Conservation (phyloP, 1,284 basidiomycete genomes). For the Bondarzewia mesenterica region DNA sequence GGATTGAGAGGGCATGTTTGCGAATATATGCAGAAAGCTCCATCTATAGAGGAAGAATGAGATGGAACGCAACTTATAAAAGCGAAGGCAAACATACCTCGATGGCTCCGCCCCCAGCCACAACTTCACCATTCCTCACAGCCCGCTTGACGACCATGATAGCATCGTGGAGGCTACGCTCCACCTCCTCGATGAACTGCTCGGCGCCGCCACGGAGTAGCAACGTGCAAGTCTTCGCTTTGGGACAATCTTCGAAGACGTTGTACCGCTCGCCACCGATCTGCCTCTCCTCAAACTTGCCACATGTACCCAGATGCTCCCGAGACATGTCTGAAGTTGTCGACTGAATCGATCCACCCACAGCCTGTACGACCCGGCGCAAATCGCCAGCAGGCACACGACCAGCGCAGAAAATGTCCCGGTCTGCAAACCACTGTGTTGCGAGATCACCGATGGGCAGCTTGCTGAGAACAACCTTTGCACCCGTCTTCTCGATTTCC, state of each 20-base stretch:
- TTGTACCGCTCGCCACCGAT: slow-evolving; percentile 98
- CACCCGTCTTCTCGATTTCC: slow-evolving; percentile 93
- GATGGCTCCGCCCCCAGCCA: slow-evolving; percentile 95
- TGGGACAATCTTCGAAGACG: slow-evolving; percentile 87
- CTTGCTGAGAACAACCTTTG: slow-evolving; percentile 96
- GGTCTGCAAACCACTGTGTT: slow-evolving; percentile 99
- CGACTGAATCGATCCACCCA: slow-evolving; percentile 92
- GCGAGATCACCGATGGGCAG: slow-evolving; percentile 98
- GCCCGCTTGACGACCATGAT: slow-evolving; percentile 99
- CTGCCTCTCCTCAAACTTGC: slow-evolving; percentile 88
- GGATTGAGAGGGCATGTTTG: slow-evolving; percentile 85
- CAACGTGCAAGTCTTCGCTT: slow-evolving; percentile 98
- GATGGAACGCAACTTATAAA: slow-evolving; percentile 4
- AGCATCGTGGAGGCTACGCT: slow-evolving; percentile 94
- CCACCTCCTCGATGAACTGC: slow-evolving; percentile 98
- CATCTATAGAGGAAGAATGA: slow-evolving; percentile 54
- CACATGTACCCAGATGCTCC: slow-evolving; percentile 91
- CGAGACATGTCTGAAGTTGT: slow-evolving; percentile 90
- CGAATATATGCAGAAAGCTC: slow-evolving; percentile 92
- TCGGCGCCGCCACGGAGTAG: slow-evolving; percentile 95
- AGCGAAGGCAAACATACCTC: slow-evolving; percentile 52
- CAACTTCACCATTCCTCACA: slow-evolving; percentile 91
- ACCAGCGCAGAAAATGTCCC: slow-evolving; percentile 98
- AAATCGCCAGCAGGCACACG: slow-evolving; percentile 90
- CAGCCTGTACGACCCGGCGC: slow-evolving; percentile 91